A percentile compares a stretch with the other conserved stretches of the same genome.
Conservation (phyloP, 2,329 filamentous ascomycete species). For the Arthrocladium fulminans region DNA sequence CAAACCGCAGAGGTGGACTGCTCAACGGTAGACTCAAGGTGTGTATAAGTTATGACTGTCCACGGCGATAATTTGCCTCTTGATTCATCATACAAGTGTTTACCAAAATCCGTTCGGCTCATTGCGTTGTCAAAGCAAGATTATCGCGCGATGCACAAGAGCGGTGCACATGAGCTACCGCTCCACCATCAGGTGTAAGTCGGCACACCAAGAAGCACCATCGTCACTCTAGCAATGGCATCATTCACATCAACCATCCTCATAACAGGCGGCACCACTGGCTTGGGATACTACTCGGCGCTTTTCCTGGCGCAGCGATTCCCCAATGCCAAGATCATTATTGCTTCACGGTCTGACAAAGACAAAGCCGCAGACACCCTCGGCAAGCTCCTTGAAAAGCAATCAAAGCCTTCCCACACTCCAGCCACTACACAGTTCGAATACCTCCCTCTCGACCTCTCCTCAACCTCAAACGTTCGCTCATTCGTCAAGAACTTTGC, state of each 20-base stretch:
- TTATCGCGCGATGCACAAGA: not conserved
- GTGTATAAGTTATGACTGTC: no score
- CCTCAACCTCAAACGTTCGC: slow-evolving; percentile 33
- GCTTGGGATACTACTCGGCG: slow-evolving; percentile 38
- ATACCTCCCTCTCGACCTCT: slow-evolving; percentile 39
- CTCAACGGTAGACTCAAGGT: not conserved
- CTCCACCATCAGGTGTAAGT: no score
- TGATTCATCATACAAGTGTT: no score
- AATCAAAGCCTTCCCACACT: not conserved
- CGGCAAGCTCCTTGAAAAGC: slow-evolving; percentile 30
- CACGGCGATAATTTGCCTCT: no score
- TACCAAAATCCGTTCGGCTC: no score
- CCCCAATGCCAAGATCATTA: slow-evolving; percentile 35
- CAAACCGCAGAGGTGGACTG: not conserved
- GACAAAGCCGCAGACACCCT: slow-evolving; percentile 35
- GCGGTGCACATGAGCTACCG: not conserved
- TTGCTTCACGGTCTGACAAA: slow-evolving; percentile 37
- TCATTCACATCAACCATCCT: slow-evolving; percentile 24
- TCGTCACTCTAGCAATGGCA: slow-evolving; percentile 11
- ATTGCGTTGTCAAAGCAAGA: no score
- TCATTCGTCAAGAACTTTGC: slow-evolving; percentile 33
- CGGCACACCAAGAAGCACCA: no score
- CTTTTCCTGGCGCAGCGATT: slow-evolving; percentile 33
- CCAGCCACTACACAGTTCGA: slow-evolving; percentile 31
- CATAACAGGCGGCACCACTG: slow-evolving; percentile 41